Conservation (phyloP, 371 early-diverging fungal species). For the Choanephora cucurbitarum region DNA sequence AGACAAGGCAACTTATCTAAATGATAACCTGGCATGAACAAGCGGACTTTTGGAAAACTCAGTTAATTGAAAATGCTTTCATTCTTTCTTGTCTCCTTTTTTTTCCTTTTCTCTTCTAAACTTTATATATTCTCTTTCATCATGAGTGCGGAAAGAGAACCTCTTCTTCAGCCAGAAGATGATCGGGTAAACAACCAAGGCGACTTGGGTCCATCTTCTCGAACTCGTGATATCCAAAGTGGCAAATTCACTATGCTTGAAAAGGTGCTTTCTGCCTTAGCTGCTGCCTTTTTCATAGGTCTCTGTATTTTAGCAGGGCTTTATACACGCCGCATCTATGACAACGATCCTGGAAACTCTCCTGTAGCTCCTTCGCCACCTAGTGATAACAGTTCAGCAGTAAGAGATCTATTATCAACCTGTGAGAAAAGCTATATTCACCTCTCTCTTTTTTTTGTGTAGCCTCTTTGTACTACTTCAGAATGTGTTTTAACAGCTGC, state of each 20-base stretch:
- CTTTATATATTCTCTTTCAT: slow-evolving; percentile 7
- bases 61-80: too few relatives aligned
- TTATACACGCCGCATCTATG: slow-evolving; percentile 38
- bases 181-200: neutral
- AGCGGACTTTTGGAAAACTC: too few relatives aligned
- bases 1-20: too few relatives aligned
- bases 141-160: slow-evolving; percentile 39
- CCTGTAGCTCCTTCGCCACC: slow-evolving; percentile 11
- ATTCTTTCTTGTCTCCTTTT: neutral
- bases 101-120: slow-evolving; percentile 8
- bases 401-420: slow-evolving; percentile 5
- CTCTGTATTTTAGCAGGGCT: slow-evolving; percentile 43
- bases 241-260: slow-evolving; percentile 42
- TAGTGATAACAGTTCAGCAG: slow-evolving; percentile 11
- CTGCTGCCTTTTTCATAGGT: slow-evolving; percentile 34
- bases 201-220: neutral
- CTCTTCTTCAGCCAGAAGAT: slow-evolving; percentile 22
- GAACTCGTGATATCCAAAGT: slow-evolving; percentile 6
- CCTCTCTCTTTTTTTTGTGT: neutral
- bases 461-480: slow-evolving; percentile 55
- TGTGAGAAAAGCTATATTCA: neutral
- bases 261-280: slow-evolving; percentile 34
- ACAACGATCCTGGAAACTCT: slow-evolving; percentile 16
- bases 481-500: slow-evolving; percentile 64
- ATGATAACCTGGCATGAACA: too few relatives aligned